Conservation (phyloP, 2,329 filamentous ascomycete species). For the Xylariaceae sp. region DNA sequence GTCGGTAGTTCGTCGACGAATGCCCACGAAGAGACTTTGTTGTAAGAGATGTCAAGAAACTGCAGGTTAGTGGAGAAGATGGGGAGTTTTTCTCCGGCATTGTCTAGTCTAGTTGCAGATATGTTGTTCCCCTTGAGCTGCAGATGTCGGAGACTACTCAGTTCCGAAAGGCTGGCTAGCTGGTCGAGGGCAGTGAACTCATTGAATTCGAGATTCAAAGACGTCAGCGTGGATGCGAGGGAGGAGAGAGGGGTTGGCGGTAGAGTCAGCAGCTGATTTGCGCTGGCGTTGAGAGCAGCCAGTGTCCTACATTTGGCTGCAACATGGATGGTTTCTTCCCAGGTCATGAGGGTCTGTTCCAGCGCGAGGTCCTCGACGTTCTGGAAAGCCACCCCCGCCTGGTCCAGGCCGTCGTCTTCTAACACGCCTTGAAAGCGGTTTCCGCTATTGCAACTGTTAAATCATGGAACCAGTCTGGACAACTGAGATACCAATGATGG, state of each 20-base stretch:
- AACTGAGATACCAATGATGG: slow-evolving; percentile 8
- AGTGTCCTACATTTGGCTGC: slow-evolving; percentile 50
- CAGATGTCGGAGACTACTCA: slow-evolving; percentile 51
- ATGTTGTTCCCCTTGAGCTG: slow-evolving; percentile 78
- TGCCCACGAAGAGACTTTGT: slow-evolving; percentile 61
- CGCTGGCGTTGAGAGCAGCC: slow-evolving; percentile 45
- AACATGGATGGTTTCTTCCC: slow-evolving; percentile 56
- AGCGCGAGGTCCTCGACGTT: slow-evolving; percentile 57
- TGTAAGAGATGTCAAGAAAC: slow-evolving; percentile 70
- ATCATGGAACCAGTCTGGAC: no score
- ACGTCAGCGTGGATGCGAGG: slow-evolving; percentile 50
- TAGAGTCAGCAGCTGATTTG: slow-evolving; percentile 54
- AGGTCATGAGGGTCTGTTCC: slow-evolving; percentile 61
- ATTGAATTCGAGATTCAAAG: slow-evolving; percentile 69
- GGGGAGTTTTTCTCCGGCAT: slow-evolving; percentile 31
- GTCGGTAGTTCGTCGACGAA: slow-evolving; percentile 65
- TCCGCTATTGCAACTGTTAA: no score
- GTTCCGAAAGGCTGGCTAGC: slow-evolving; percentile 46
- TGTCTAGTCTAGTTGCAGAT: slow-evolving; percentile 31
- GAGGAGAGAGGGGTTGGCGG: slow-evolving; percentile 34
- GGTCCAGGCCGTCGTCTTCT: slow-evolving; percentile 33
- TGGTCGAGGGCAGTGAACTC: slow-evolving; percentile 55
- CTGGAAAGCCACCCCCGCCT: slow-evolving; percentile 38
- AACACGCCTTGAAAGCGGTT: slow-evolving; percentile 60
- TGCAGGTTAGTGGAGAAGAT: slow-evolving; percentile 50